Evolutionary conservation across 2,329 filamentous ascomycete species (phyloP).

Genomic region (Aspergillus persii): DNA sequence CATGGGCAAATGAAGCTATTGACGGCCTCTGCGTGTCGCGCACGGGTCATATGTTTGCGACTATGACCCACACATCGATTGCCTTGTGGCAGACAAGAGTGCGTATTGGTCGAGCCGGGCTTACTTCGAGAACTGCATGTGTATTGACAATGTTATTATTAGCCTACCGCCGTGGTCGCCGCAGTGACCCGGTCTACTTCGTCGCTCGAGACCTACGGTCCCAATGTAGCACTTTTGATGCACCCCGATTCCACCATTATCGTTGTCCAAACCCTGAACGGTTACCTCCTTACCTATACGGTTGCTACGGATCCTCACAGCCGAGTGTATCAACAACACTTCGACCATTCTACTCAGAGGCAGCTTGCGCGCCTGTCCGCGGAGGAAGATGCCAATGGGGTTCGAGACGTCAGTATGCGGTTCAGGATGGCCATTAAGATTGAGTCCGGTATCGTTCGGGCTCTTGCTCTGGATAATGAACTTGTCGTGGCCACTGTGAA

Average conservation of each 20-base stretch:
- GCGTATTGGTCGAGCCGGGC: slow-evolving; percentile 28
- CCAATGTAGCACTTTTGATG: slow-evolving; percentile 79
- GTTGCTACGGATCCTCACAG: slow-evolving; percentile 79
- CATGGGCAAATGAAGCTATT: slow-evolving; percentile 62
- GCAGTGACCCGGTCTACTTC: slow-evolving; percentile 76
- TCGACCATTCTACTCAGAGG: slow-evolving; percentile 51
- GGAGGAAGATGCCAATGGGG: slow-evolving; percentile 76
- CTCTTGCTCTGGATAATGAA: slow-evolving; percentile 87
- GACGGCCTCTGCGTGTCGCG: slow-evolving; percentile 74
- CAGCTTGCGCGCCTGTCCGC: slow-evolving; percentile 46
- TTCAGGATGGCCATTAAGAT: slow-evolving; percentile 99
- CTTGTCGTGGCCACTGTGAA: slow-evolving; percentile 87
- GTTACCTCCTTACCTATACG: slow-evolving; percentile 92
- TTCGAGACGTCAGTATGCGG: slow-evolving; percentile 82
- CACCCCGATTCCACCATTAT: slow-evolving; percentile 90
- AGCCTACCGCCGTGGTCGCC: slow-evolving; percentile 87
- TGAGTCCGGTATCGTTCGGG: slow-evolving; percentile 87
- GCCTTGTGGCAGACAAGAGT: slow-evolving; percentile 98
- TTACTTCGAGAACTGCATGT: slow-evolving; percentile 20
- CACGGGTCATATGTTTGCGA: slow-evolving; percentile 79
- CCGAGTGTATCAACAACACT: slow-evolving; percentile 80
- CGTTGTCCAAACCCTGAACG: slow-evolving; percentile 79
- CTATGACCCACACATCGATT: slow-evolving; percentile 79
- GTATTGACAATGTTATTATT: slow-evolving; percentile 25
- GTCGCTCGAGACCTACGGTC: slow-evolving; percentile 79